Evolutionary conservation across 2,329 filamentous ascomycete species (phyloP).

Genomic region (Dendrostoma leiphaemia): DNA sequence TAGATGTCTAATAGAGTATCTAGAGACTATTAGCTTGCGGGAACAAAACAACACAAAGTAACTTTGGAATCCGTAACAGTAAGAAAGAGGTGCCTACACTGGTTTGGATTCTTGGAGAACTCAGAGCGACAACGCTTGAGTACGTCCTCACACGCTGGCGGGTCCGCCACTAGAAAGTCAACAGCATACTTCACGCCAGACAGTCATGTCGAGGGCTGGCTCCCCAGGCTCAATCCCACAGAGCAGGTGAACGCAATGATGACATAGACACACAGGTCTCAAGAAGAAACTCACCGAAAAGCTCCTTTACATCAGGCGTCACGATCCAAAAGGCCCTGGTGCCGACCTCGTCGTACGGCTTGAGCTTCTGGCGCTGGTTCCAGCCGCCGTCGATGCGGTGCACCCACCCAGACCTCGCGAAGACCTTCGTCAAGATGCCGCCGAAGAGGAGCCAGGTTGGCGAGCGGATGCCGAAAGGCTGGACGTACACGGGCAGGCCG

Average conservation of each 20-base stretch:
- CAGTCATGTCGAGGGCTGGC: too few species aligned
- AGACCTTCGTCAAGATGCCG: not conserved
- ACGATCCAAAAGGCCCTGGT: slow-evolving; percentile 4
- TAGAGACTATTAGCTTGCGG: too few species aligned
- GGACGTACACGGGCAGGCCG: slow-evolving; percentile 30
- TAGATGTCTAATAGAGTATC: slow-evolving; percentile 3
- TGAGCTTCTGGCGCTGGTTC: not conserved
- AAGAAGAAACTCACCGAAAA: not conserved
- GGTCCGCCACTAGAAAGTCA: not conserved
- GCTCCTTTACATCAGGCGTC: not conserved
- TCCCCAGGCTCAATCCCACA: too few species aligned
- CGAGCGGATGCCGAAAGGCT: slow-evolving; percentile 25
- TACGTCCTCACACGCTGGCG: not conserved
- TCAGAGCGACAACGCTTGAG: not conserved
- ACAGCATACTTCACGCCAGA: too few species aligned
- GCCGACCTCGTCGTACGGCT: not conserved
- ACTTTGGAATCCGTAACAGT: too few species aligned
- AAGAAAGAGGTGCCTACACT: too few species aligned
- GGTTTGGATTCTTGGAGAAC: not conserved
- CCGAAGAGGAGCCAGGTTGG: not conserved
- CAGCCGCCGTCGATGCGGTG: slow-evolving; percentile 1
- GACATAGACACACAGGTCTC: too few species aligned
- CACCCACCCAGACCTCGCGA: not conserved
- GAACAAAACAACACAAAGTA: too few species aligned
- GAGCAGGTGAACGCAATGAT: too few species aligned